These are phyloP conservation scores for Cystobasidium pallidum DNA, from an alignment of 1,284 basidiomycete genomes.

Conservation along the genomic window DNA sequence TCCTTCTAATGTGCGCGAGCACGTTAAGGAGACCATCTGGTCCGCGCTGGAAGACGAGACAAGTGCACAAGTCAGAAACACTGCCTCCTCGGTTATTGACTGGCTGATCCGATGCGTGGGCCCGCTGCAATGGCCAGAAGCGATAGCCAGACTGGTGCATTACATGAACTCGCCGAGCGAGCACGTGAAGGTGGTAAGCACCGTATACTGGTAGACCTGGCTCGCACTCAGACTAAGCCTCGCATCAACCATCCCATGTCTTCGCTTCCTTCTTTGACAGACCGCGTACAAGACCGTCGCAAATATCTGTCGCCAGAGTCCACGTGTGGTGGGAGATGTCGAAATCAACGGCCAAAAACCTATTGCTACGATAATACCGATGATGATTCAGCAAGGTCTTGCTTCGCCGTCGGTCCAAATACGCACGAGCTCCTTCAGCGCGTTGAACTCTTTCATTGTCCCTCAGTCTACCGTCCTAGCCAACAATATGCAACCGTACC, in stretches of 20 bases:
- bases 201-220: neutral
- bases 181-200: conserved; percentile 79
- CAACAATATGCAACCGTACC: conserved; percentile 32
- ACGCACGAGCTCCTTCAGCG: conserved; percentile 89
- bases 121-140: conserved; percentile 89
- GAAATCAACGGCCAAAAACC: conserved; percentile 77
- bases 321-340: conserved; percentile 83
- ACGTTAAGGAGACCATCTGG: conserved; percentile 80
- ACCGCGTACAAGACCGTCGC: conserved; percentile 92
- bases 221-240: no score
- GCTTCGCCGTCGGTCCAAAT: conserved; percentile 71
- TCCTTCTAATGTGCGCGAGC: conserved; percentile 69
- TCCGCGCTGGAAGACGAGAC: conserved; percentile 74
- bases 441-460: conserved; percentile 84
- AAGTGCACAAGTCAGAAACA: conserved; percentile 83
- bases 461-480: conserved; percentile 58
- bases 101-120: conserved; percentile 74
- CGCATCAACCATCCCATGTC: no score
- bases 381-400: conserved; percentile 70
- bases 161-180: conserved; percentile 72
- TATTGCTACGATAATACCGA: conserved; percentile 37
- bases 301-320: conserved; percentile 96
- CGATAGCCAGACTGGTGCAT: conserved; percentile 76
- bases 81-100: conserved; percentile 86
- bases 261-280: conserved; percentile 59